phyloP scores from a whole-genome alignment of 1,284 basidiomycete genomes.

The Apiotrichum veenhuisii region DNA sequence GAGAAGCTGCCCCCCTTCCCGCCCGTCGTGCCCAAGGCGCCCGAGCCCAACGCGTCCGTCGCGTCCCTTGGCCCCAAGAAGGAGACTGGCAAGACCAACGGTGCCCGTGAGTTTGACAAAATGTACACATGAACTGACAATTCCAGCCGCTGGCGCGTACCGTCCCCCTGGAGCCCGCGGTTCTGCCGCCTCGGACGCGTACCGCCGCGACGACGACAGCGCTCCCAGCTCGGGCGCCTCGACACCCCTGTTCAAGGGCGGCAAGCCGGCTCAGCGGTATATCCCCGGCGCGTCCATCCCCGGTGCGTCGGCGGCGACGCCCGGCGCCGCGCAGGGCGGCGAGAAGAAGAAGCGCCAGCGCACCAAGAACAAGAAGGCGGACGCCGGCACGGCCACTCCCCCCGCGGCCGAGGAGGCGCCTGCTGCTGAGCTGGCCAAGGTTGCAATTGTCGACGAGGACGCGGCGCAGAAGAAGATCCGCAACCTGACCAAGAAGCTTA shows the following conservation, averaged over 20 bases:
- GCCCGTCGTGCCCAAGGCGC: conserved; percentile 66
- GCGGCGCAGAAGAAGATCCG: conserved; percentile 83
- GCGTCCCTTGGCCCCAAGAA: conserved; percentile 35
- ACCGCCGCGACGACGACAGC: conserved; percentile 81
- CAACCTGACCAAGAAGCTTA: conserved; percentile 90
- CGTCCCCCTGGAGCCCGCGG: conserved; percentile 89
- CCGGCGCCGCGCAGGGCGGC: conserved; percentile 36
- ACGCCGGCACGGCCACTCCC: conserved; percentile 22
- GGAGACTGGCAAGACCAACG: conserved; percentile 33
- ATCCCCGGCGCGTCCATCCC: conserved; percentile 64
- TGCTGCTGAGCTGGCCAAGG: conserved; percentile 29
- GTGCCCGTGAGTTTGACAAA: conserved; percentile 26
- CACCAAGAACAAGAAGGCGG: conserved; percentile 55
- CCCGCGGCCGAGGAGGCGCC: conserved; percentile 18
- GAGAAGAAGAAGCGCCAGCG: conserved; percentile 59
- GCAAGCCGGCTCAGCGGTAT: conserved; percentile 52
- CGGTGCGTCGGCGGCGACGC: conserved; percentile 28
- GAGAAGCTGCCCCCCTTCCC: conserved; percentile 70
- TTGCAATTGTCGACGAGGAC: conserved; percentile 64
- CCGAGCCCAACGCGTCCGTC: conserved; percentile 63
- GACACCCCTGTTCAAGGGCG: conserved; percentile 58
- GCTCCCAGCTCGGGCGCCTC: conserved; percentile 49
- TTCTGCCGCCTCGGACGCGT: conserved; percentile 73
- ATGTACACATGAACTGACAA: conserved; percentile 12
- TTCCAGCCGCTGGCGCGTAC: conserved; percentile 75